phyloP scores from a whole-genome alignment of 176 grass and related monocot genomes.

The Elymus sibiricus region DNA sequence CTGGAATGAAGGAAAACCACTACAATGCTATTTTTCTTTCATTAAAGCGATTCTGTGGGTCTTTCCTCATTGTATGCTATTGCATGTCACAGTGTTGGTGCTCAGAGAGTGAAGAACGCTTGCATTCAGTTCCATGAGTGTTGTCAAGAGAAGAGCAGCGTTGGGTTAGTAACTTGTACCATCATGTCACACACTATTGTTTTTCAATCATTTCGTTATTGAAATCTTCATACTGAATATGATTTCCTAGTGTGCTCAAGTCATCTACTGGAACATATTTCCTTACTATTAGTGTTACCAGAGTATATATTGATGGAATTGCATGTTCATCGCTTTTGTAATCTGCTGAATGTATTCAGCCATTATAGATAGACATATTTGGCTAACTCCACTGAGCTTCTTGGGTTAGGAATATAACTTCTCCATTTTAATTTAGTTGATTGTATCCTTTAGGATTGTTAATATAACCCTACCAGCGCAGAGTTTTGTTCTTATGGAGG shows the following conservation, averaged over 20 bases:
- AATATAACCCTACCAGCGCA: not conserved
- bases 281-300: not conserved
- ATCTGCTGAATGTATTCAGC: not conserved
- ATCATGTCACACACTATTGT: not conserved
- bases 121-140: constrained; percentile 47
- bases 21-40: not conserved
- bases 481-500: not conserved
- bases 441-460: not conserved
- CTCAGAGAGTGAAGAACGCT: constrained; percentile 44
- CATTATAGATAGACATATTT: not conserved
- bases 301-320: not conserved
- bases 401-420: not conserved
- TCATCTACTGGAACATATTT: not conserved
- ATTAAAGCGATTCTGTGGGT: not conserved
- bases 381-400: not conserved
- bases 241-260: not conserved
- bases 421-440: not conserved
- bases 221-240: not conserved
- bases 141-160: constrained; percentile 45
- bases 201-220: not conserved
- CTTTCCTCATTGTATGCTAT: constrained; percentile 17
- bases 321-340: not conserved
- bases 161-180: constrained; percentile 38
- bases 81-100: constrained; percentile 58
- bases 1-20: not conserved